Conservation (phyloP, 345 rosid genomes). For the Syzygium jambos region DNA sequence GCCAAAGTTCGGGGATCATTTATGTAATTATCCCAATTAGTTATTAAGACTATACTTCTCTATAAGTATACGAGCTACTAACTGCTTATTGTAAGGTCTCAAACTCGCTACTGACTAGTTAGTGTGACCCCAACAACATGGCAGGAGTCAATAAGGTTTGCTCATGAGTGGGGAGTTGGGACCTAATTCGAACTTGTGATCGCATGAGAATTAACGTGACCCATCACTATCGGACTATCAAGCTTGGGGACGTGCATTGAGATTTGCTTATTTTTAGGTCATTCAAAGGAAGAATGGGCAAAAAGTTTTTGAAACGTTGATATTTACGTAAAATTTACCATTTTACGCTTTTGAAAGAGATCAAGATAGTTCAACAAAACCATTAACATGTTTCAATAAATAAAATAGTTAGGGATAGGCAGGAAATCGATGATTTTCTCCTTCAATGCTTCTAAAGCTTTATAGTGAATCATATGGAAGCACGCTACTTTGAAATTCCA, state of each 20-base stretch:
- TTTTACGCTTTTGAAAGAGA: neutral
- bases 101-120: neutral
- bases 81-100: neutral
- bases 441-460: neutral
- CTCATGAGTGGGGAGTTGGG: accelerated
- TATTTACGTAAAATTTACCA: neutral
- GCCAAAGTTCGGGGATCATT: too few species aligned
- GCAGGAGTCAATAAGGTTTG: neutral
- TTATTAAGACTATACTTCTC: too few species aligned
- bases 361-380: neutral
- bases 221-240: neutral
- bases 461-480: neutral
- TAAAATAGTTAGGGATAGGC: neutral
- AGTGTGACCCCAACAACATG: neutral
- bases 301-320: neutral
- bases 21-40: too few species aligned
- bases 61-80: neutral
- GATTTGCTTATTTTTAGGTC: neutral
- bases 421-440: neutral
- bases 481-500: neutral
- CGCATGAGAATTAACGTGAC: neutral
- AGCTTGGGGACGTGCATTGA: neutral
- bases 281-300: neutral
- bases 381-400: neutral
- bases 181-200: neutral